Conservation (phyloP, 164 flowering plant genomes). For the Taxillus chinensis region DNA sequence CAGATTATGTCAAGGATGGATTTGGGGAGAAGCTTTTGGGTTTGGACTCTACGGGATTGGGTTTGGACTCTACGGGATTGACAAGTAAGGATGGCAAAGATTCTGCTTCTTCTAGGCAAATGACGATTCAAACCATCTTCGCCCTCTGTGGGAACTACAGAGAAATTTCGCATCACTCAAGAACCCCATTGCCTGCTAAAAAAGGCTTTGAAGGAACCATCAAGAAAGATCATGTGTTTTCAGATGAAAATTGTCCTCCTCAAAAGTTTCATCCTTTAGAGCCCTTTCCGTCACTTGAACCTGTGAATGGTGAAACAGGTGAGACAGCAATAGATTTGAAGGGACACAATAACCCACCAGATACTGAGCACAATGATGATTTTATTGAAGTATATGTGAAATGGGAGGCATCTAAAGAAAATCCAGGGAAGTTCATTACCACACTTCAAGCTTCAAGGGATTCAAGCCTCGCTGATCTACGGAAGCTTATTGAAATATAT, state of each 20-base stretch:
- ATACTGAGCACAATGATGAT: constrained; percentile 18
- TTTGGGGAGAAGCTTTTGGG: neutral
- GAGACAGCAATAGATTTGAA: neutral
- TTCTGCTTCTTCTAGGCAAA: constrained; percentile 41
- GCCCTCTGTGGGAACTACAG: constrained; percentile 89
- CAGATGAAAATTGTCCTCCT: constrained; percentile 15
- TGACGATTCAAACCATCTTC: constrained; percentile 78
- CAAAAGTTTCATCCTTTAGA: neutral
- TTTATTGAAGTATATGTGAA: constrained; percentile 48
- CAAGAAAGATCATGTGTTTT: constrained; percentile 11
- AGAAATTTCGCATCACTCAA: constrained; percentile 55
- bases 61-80: neutral
- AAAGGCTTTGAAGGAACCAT: constrained; percentile 15
- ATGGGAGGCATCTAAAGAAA: constrained; percentile 72
- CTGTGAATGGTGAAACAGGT: constrained; percentile 8
- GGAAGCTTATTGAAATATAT: constrained; percentile 53
- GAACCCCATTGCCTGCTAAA: constrained; percentile 22
- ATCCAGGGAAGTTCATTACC: constrained; percentile 51
- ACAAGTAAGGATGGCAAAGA: constrained; percentile 21
- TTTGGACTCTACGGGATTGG: neutral
- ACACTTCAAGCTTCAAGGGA: constrained; percentile 40
- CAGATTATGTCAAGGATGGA: neutral
- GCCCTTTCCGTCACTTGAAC: constrained; percentile 4
- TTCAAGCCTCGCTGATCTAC: constrained; percentile 54
- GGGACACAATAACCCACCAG: constrained; percentile 37